These are phyloP conservation scores for Penstemon davidsonii DNA, from an alignment of 257 asterid genomes.

Conservation along the genomic window DNA sequence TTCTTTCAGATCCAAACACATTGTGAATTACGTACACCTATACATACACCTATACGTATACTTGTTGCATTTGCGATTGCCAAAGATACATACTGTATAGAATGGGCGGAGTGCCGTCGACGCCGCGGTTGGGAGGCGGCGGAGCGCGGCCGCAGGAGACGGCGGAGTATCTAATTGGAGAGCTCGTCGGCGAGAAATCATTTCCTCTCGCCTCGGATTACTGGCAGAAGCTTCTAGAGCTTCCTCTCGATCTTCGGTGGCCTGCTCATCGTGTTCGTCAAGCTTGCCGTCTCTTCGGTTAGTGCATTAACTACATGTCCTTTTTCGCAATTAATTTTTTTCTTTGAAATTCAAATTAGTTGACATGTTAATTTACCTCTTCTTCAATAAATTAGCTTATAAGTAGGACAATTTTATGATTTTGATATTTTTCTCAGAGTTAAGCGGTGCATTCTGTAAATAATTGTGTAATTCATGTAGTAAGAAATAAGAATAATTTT, in stretches of 20 bases:
- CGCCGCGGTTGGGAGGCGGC: constrained; percentile 60
- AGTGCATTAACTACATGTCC: constrained; percentile 31
- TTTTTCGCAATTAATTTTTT: background rate
- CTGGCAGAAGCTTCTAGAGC: constrained; percentile 96
- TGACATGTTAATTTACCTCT: constrained; percentile 8
- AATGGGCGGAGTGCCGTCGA: constrained; percentile 93
- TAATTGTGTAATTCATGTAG: background rate
- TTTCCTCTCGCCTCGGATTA: constrained; percentile 79
- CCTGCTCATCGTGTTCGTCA: constrained; percentile 64
- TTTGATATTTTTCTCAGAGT: constrained; percentile 11
- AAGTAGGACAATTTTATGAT: constrained; percentile 5
- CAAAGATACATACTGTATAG: background rate
- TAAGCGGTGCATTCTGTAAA: background rate
- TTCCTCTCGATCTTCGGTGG: constrained; percentile 87
- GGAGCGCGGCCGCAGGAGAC: constrained; percentile 69
- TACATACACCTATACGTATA: background rate
- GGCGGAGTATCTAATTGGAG: constrained; percentile 77
- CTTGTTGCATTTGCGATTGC: constrained; percentile 15
- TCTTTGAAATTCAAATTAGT: background rate
- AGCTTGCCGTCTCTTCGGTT: constrained; percentile 82
- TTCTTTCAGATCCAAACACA: constrained; percentile 1
- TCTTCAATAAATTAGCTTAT: background rate
- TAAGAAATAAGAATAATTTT: background rate
- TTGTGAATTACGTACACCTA: background rate
- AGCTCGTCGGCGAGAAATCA: constrained; percentile 75